Evolutionary conservation across 148 eudicot species (phyloP).

Genomic region (Rheum nobile): DNA sequence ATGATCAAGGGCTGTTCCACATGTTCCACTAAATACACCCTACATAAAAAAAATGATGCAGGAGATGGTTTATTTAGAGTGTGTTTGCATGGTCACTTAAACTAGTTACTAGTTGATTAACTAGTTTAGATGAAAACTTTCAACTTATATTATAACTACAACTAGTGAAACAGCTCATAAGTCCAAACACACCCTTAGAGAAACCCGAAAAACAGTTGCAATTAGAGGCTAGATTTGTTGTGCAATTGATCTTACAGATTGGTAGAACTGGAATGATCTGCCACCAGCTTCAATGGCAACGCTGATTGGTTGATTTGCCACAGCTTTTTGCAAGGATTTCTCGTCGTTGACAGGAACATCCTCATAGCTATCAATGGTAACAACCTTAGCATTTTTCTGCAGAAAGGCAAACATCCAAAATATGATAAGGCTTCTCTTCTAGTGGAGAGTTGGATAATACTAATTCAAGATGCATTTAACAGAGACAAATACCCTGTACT

Average conservation of each 20-base stretch:
- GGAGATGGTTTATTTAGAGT: too few relatives aligned
- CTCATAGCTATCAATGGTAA: constrained; percentile 22
- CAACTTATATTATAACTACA: too few relatives aligned
- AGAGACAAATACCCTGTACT: constrained; percentile 30
- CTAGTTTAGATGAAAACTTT: too few relatives aligned
- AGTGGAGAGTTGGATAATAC: not conserved
- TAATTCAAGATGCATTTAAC: not conserved
- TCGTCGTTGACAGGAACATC: constrained; percentile 22
- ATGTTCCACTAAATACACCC: constrained; percentile 18
- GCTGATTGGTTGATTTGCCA: constrained; percentile 21
- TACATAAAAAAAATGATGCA: not conserved
- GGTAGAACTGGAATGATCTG: constrained; percentile 20
- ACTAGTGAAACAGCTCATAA: too few relatives aligned
- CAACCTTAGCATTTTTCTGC: constrained; percentile 24
- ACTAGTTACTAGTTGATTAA: too few relatives aligned
- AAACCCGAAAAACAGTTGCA: not conserved
- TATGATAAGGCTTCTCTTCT: not conserved
- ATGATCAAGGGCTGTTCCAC: constrained; percentile 23
- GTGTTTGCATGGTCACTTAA: too few relatives aligned
- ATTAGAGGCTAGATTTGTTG: not conserved
- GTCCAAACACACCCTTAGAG: too few relatives aligned
- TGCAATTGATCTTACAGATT: constrained; percentile 10
- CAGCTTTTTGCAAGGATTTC: constrained; percentile 26
- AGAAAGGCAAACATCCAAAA: not conserved
- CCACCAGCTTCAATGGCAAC: constrained; percentile 31